Evolutionary conservation across 768 basidiomycete genomes (phyloP).

Genomic region (Porpolomopsis calyptriformis): DNA sequence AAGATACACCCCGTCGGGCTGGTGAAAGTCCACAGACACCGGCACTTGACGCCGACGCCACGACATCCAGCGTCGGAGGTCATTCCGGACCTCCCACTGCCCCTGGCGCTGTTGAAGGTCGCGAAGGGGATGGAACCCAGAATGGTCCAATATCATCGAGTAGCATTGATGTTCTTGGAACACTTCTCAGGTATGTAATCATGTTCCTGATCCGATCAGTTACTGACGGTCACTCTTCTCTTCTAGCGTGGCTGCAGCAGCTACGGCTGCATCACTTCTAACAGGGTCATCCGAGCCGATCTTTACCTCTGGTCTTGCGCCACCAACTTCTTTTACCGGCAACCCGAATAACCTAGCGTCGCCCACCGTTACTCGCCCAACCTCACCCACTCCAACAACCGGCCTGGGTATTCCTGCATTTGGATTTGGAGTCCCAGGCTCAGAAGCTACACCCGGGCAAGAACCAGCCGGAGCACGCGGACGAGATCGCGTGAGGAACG

Average conservation of each 20-base stretch:
- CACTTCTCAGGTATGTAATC: conserved; percentile 57
- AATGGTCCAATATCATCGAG: conserved; percentile 45
- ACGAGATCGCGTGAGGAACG: conserved; percentile 43
- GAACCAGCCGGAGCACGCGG: conserved; percentile 7
- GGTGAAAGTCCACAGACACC: not conserved
- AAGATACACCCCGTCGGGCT: not conserved
- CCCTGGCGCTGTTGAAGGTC: conserved; percentile 11
- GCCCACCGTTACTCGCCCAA: conserved; percentile 13
- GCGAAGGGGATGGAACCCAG: conserved; percentile 9
- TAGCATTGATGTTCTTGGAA: conserved; percentile 75
- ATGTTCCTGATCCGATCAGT: conserved; percentile 5
- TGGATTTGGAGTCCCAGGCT: not conserved
- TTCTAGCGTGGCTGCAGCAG: conserved; percentile 75
- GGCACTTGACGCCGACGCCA: not conserved
- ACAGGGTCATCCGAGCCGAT: conserved; percentile 61
- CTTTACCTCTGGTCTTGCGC: conserved; percentile 44
- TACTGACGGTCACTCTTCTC: not conserved
- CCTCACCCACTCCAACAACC: conserved; percentile 40
- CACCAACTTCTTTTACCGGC: conserved; percentile 30
- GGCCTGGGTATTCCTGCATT: conserved; percentile 15
- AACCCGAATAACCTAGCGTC: conserved; percentile 21
- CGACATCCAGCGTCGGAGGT: not conserved
- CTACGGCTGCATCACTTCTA: conserved; percentile 80
- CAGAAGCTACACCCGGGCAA: not conserved
- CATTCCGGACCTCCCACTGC: not conserved